phyloP scores from a whole-genome alignment of 805 yeast species.

The Spathaspora arborariae region DNA sequence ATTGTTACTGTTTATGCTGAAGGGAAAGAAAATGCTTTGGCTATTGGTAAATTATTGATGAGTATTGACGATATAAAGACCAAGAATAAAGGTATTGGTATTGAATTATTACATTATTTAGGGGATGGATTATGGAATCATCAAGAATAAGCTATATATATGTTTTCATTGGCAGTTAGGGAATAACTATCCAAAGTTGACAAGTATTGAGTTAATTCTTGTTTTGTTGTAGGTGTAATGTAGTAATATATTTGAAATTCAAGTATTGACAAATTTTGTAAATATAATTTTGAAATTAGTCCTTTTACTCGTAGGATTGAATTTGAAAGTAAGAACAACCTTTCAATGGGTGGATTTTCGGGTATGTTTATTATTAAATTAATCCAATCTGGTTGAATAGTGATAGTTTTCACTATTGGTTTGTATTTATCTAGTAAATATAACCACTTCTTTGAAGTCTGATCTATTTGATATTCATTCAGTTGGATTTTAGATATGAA shows the following conservation, averaged over 20 bases:
- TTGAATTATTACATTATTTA: constrained; percentile 75
- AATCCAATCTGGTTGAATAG: constrained; percentile 3
- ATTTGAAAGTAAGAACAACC: constrained; percentile 15
- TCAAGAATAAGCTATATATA: constrained; percentile 36
- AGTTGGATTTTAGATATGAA: constrained; percentile 50
- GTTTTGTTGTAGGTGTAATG: constrained; percentile 13
- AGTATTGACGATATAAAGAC: constrained; percentile 83
- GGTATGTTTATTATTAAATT: constrained; percentile 1
- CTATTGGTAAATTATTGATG: constrained; percentile 85
- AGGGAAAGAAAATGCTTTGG: constrained; percentile 87
- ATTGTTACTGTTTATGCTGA: constrained; percentile 85
- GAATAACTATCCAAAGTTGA: constrained; percentile 20
- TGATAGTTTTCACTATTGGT: background rate
- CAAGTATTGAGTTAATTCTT: constrained; percentile 26
- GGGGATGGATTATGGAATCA: constrained; percentile 88
- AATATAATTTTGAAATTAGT: constrained; percentile 15
- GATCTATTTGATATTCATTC: constrained; percentile 18
- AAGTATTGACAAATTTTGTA: constrained; percentile 15
- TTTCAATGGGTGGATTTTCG: background rate
- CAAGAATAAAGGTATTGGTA: constrained; percentile 83
- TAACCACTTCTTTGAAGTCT: constrained; percentile 37
- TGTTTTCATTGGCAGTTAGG: constrained; percentile 17
- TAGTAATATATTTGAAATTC: constrained; percentile 23
- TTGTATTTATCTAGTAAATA: constrained; percentile 33
- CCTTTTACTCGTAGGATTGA: constrained; percentile 36